Percentiles rank a stretch among this genome's conserved stretches.
phyloP scores from a whole-genome alignment of 1,284 basidiomycete genomes.

The Agaricales sp. region DNA sequence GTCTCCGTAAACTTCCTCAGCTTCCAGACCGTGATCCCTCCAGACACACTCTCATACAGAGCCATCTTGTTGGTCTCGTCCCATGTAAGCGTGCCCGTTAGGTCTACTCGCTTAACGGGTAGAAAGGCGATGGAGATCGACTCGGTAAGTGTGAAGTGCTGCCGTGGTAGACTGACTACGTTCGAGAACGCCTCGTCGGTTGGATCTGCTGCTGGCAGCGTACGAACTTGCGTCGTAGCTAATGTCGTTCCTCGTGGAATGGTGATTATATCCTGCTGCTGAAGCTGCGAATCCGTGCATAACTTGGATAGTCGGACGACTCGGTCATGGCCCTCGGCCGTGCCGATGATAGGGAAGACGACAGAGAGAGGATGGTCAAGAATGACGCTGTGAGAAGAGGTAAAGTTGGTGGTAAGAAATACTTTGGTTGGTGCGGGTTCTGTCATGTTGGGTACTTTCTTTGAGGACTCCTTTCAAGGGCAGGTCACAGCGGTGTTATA shows the following conservation, averaged over 20 bases:
- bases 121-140: slow-evolving; percentile 21
- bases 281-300: slow-evolving; percentile 20
- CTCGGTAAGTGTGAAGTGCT: slow-evolving; percentile 22
- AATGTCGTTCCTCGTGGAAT: slow-evolving; percentile 12
- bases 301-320: slow-evolving; percentile 20
- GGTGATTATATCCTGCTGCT: slow-evolving; percentile 16
- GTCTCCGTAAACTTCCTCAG: slow-evolving; percentile 19
- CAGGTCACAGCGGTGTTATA: too few species aligned
- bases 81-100: slow-evolving; percentile 24
- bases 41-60: slow-evolving; percentile 21
- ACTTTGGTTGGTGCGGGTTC: too few species aligned
- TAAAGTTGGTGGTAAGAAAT: slow-evolving; percentile 18
- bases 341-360: slow-evolving; percentile 21
- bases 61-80: slow-evolving; percentile 16
- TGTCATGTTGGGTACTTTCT: too few species aligned
- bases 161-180: slow-evolving; percentile 15
- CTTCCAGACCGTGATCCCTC: slow-evolving; percentile 22
- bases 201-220: slow-evolving; percentile 6
- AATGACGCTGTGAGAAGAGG: slow-evolving; percentile 17
- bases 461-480: too few species aligned
- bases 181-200: neutral
- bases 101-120: slow-evolving; percentile 15
- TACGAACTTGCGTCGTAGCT: slow-evolving; percentile 12
- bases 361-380: slow-evolving; percentile 18
- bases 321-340: slow-evolving; percentile 20